These are phyloP conservation scores for Alloteropsis semialata DNA, from an alignment of 176 grass and related monocot species.

Conservation along the genomic window DNA sequence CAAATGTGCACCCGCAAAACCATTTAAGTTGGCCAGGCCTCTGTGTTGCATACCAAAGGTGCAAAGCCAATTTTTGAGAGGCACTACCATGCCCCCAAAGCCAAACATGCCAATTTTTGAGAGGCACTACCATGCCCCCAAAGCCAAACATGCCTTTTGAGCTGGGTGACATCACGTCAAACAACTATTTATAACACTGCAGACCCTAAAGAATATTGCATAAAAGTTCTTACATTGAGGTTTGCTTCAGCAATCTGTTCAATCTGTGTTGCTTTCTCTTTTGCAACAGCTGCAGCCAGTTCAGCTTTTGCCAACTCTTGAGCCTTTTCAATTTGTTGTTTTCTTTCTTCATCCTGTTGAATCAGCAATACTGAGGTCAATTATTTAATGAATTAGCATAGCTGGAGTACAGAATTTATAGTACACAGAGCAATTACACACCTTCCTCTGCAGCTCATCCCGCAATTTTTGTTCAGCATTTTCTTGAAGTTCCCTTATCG, in stretches of 20 bases:
- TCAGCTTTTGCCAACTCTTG: constrained; percentile 84
- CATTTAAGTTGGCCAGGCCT: neutral
- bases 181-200: neutral
- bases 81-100: neutral
- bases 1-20: neutral
- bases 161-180: neutral
- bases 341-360: constrained; percentile 75
- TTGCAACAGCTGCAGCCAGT: constrained; percentile 74
- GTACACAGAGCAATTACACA: constrained; percentile 6
- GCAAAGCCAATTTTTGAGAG: neutral
- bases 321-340: constrained; percentile 64
- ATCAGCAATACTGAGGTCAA: constrained; percentile 10
- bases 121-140: neutral
- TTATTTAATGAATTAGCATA: neutral
- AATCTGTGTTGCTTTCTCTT: constrained; percentile 88
- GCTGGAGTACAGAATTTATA: neutral
- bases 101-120: neutral
- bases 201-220: constrained; percentile 22
- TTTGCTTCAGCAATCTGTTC: constrained; percentile 95
- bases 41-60: neutral
- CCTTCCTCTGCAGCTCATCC: constrained; percentile 81
- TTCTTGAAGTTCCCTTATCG: constrained; percentile 71
- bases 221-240: constrained; percentile 72
- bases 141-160: neutral
- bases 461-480: constrained; percentile 63